Evolutionary conservation across 1,284 basidiomycete species (phyloP).

Genomic region (Ceratobasidium sp.): DNA sequence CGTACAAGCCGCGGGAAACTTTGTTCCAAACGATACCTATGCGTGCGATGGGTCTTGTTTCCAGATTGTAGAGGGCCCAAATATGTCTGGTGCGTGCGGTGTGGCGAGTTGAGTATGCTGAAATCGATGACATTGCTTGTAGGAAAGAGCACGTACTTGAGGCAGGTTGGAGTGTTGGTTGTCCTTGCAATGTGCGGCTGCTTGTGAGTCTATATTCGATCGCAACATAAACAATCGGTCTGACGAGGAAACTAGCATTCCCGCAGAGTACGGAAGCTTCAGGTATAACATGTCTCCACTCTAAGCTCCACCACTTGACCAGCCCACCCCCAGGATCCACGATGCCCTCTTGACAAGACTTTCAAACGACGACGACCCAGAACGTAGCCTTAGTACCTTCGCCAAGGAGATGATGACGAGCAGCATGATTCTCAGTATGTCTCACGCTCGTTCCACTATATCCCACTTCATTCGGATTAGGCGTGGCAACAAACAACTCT

Average conservation of each 20-base stretch:
- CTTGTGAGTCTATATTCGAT: conserved; percentile 60
- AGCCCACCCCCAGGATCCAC: conserved; percentile 66
- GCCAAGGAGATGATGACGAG: conserved; percentile 91
- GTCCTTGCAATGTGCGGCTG: conserved; percentile 90
- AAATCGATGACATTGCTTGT: conserved; percentile 39
- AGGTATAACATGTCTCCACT: conserved; percentile 58
- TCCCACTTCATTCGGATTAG: conserved; percentile 56
- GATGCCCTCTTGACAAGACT: conserved; percentile 86
- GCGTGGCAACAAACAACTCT: conserved; percentile 76
- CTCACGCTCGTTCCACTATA: conserved; percentile 8
- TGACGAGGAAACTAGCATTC: conserved; percentile 62
- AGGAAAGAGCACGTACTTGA: conserved; percentile 93
- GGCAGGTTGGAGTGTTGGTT: conserved; percentile 84
- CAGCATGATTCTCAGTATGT: conserved; percentile 83
- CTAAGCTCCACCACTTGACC: neutral
- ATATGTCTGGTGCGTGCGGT: conserved; percentile 80
- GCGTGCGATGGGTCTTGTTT: conserved; percentile 83
- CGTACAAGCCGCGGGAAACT: conserved; percentile 70
- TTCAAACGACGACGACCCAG: conserved; percentile 92
- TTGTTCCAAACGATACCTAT: conserved; percentile 88
- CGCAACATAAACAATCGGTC: neutral
- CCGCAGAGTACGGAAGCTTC: conserved; percentile 90
- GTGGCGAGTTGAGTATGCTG: too few relatives aligned
- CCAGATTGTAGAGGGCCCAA: conserved; percentile 88
- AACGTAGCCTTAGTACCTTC: conserved; percentile 90